Base-by-base conservation (phyloP, 257 asterid genomes). In the Mentha longifolia region DNA sequence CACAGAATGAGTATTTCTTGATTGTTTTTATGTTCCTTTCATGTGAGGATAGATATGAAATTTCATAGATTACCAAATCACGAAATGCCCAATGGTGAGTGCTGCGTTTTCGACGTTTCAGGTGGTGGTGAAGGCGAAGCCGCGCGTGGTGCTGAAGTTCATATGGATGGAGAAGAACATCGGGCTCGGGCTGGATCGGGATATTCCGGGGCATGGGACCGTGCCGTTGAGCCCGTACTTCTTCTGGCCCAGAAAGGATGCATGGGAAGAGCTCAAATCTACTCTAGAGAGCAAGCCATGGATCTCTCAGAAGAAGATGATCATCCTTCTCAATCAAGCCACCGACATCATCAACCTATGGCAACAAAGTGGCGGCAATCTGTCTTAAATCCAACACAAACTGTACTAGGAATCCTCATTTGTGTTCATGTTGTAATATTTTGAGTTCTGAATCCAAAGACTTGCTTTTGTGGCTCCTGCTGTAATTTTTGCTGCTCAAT, bases 111-210 rank as follows among this genome's bases (percentile, higher is more conserved):
- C 73, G 87, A 22, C 22, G 52, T 65, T 3, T 57, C 58, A 2
- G 51, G 79, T 22, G 10, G 75, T 50, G 12, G 80, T 46, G 46
- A 83, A 67, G 47, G 77, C 3, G 31, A 80, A 78, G 68, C 89
- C 89, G 19, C 68, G 70, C 7, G 69, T 85, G 9, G 84, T 85
- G 37, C 57, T 85, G 79, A 85, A 82, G 79, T 85, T 85, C 81
- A 76, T 82, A 58, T 85, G 89, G 89, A 85, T 85, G 89, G 89
- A 85, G 19, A 85, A 85, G 87, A 85, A 85, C 84, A 82, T 85
- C 2, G 89, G 89, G 8, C 81, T 85, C 1, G 89, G 72, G 16
- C 83, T 85, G 58, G 84, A 85, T 65, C 87, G 80, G 30, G 5
- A 47, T 0, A 80, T 82, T 45, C 85, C 85, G 4, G 85, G 89